These are phyloP conservation scores for Trametes coccinea DNA, from an alignment of 768 basidiomycete genomes.

Conservation along the genomic window DNA sequence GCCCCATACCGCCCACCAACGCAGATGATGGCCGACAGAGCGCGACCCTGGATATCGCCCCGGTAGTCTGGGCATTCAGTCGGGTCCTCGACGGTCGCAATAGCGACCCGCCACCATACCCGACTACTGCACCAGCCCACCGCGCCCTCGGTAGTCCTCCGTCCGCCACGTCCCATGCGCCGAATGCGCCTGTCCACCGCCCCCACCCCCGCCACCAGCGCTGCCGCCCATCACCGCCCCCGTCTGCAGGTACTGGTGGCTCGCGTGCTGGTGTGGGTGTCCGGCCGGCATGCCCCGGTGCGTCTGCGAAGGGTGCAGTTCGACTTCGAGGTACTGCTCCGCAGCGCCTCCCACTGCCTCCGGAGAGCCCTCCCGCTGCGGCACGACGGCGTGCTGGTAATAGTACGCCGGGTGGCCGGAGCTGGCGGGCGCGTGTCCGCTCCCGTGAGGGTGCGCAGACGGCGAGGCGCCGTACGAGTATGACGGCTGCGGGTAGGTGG, in stretches of 20 bases:
- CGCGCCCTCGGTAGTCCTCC: constrained; percentile 8
- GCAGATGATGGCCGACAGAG: too few relatives aligned
- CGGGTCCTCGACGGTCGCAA: too few relatives aligned
- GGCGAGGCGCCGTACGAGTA: constrained; percentile 1
- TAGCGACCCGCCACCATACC: neutral
- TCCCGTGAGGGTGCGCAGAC: neutral
- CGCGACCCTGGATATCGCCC: too few relatives aligned
- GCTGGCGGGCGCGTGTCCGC: neutral
- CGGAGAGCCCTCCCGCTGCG: constrained; percentile 8
- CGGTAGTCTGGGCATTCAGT: too few relatives aligned
- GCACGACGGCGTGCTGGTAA: constrained; percentile 1
- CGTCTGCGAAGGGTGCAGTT: constrained; percentile 25
- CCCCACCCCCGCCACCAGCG: too few relatives aligned
- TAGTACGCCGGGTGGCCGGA: constrained; percentile 3
- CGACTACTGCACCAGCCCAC: constrained; percentile 17
- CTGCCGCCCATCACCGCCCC: neutral
- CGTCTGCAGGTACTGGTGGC: constrained; percentile 12
- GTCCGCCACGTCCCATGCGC: constrained; percentile 12
- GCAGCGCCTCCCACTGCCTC: constrained; percentile 1
- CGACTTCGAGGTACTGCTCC: constrained; percentile 4
- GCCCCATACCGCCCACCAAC: too few relatives aligned
- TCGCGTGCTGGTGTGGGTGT: neutral
- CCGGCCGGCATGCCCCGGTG: constrained; percentile 1
- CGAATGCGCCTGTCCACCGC: neutral
- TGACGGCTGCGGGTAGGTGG: constrained; percentile 1